Base-by-base conservation (phyloP, 1,284 basidiomycete genomes). In the Pseudozyma hubeiensis region DNA sequence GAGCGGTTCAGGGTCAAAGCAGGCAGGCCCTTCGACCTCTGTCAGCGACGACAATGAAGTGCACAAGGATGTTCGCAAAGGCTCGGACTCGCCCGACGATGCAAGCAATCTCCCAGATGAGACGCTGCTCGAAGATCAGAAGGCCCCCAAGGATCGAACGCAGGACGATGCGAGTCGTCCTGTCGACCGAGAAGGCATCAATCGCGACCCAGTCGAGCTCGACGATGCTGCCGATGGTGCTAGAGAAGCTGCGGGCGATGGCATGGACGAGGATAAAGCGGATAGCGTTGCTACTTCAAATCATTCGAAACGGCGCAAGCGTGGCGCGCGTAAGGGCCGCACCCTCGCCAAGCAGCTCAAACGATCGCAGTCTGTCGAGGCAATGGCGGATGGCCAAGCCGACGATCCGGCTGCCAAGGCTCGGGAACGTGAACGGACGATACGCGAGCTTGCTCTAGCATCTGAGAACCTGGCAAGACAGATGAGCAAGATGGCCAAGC, bases 271-370 rank as follows among this genome's bases (percentile, higher is more conserved):
- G 16, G 59, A 58, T 34, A 64, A 62, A 41, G 33, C 75, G 0
- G 57, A 65, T 19, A 66, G 63, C 53, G 44, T 69, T 35, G 53
- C 66, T 6, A 68, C 70, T 0, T 70, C 72, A 8, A 66, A 64
- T n/a, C 57, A 78, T 44, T 70, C 78, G 3, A 79, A 79, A 53
- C 39, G 78, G 30, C 46, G 78, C 14, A 79, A 79, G 39, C 58
- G 78, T 11, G 78, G 78, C 7, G 78, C 78, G 24, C 66, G 78
- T 10, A 79, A 79, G 47, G 75, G 75, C 16, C 55, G 75, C 8
- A 78, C 73, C 8, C 60, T 75, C 1, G 71, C 75, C 47, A 78
- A 79, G 44, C 72, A 78, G 63, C 58, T 79, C 40, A 78, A 78
- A 44, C 63, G 76, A 29, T 72, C 71, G 4, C 77, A 75, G 35